Evolutionary conservation across 2,329 filamentous ascomycete genomes (phyloP).

Genomic region (Pseudogymnoascus sp.): DNA sequence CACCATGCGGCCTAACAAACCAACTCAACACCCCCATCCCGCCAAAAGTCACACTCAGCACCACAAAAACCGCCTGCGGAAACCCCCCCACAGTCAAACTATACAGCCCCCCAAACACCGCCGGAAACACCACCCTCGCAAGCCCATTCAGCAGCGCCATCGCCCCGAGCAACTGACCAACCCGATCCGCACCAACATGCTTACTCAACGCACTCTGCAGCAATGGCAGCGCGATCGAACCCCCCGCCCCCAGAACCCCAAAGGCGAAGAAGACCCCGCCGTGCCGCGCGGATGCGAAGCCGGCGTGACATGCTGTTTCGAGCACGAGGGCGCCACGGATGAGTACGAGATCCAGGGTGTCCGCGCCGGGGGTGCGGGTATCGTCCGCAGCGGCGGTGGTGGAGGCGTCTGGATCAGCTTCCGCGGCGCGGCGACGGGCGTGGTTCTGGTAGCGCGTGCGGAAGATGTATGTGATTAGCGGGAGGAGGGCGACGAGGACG

Average conservation of each 20-base stretch:
- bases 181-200: slow-evolving; percentile 73
- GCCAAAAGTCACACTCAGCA: slow-evolving; percentile 59
- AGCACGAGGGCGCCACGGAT: slow-evolving; percentile 68
- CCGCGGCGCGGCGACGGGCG: slow-evolving; percentile 51
- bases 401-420: slow-evolving; percentile 62
- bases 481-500: slow-evolving; percentile 66
- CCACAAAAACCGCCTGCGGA: slow-evolving; percentile 76
- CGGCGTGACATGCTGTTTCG: slow-evolving; percentile 67
- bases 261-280: slow-evolving; percentile 60
- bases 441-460: slow-evolving; percentile 36
- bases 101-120: slow-evolving; percentile 81
- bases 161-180: slow-evolving; percentile 83
- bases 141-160: slow-evolving; percentile 79
- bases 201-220: slow-evolving; percentile 81
- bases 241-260: slow-evolving; percentile 66
- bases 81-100: slow-evolving; percentile 69
- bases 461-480: slow-evolving; percentile 67
- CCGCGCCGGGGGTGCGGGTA: slow-evolving; percentile 48
- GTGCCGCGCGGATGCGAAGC: slow-evolving; percentile 60
- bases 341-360: slow-evolving; percentile 67
- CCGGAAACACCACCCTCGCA: slow-evolving; percentile 68
- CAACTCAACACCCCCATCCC: slow-evolving; percentile 58
- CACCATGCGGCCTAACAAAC: slow-evolving; percentile 67
- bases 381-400: slow-evolving; percentile 30
- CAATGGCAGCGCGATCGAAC: slow-evolving; percentile 78